Percentiles rank a stretch among this genome's conserved stretches.
These are phyloP conservation scores for Lactarius hengduanensis DNA, from an alignment of 768 basidiomycete genomes.

Conservation along the genomic window DNA sequence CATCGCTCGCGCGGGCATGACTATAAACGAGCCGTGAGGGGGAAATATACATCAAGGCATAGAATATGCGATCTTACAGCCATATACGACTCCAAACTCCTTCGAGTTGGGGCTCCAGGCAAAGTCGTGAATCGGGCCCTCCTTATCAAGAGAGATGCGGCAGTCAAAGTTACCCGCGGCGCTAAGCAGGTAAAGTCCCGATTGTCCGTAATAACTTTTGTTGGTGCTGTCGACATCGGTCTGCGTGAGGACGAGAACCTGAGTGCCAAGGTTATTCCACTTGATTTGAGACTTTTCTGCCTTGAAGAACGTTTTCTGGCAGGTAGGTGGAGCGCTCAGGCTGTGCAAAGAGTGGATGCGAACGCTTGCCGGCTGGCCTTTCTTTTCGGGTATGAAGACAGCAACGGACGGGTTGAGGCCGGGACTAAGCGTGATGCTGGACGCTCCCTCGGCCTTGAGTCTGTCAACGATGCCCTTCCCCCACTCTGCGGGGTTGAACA, in stretches of 20 bases:
- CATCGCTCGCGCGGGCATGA: conserved; percentile 93
- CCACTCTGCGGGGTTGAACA: conserved; percentile 81
- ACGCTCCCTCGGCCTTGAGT: conserved; percentile 80
- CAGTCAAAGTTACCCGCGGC: conserved; percentile 94
- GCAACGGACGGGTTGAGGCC: conserved; percentile 88
- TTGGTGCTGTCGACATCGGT: conserved; percentile 97
- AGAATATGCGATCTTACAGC: conserved; percentile 62
- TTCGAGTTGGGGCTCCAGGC: conserved; percentile 95
- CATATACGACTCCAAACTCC: conserved; percentile 95
- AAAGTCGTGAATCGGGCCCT: conserved; percentile 97
- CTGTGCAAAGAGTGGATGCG: conserved; percentile 76
- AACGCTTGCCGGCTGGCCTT: conserved; percentile 89
- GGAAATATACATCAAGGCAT: background rate
- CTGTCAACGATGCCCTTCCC: conserved; percentile 76
- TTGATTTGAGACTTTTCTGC: conserved; percentile 91
- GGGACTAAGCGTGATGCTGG: conserved; percentile 72
- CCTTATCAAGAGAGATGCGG: conserved; percentile 85
- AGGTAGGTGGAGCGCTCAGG: conserved; percentile 63
- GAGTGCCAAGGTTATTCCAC: conserved; percentile 94
- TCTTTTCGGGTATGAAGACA: conserved; percentile 92
- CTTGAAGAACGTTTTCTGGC: conserved; percentile 93
- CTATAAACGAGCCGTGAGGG: conserved; percentile 40
- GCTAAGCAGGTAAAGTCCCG: conserved; percentile 88
- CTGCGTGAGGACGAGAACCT: conserved; percentile 87
- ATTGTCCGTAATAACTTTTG: conserved; percentile 98